phyloP scores from a whole-genome alignment of 2,329 filamentous ascomycete genomes.

The Pseudogymnoascus sp. region DNA sequence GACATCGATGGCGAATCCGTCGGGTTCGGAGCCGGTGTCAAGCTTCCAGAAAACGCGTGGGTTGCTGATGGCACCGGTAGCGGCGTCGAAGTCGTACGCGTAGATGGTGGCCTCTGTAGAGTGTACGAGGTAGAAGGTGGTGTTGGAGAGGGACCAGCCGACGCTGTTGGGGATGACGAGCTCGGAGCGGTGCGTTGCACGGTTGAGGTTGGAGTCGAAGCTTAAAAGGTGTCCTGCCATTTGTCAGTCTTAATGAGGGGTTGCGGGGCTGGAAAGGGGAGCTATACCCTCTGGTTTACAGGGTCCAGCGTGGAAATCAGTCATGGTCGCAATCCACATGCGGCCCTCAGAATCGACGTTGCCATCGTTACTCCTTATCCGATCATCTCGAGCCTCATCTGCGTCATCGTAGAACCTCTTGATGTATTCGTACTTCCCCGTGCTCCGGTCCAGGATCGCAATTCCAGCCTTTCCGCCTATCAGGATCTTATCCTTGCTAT shows the following conservation, averaged over 20 bases:
- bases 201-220: conserved; percentile 54
- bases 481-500: conserved; percentile 58
- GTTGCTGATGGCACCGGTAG: conserved; percentile 59
- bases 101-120: conserved; percentile 64
- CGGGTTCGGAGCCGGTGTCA: conserved; percentile 63
- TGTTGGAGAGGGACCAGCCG: conserved; percentile 67
- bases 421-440: conserved; percentile 48
- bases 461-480: conserved; percentile 76
- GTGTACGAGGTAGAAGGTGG: conserved; percentile 69
- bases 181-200: conserved; percentile 52
- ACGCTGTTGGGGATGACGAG: conserved; percentile 80
- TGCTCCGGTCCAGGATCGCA: conserved; percentile 63
- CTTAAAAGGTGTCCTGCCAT: conserved; percentile 62
- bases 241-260: neutral
- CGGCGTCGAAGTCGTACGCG: conserved; percentile 63
- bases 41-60: conserved; percentile 53
- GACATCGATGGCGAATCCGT: conserved; percentile 77
- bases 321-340: conserved; percentile 85
- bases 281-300: conserved; percentile 29
- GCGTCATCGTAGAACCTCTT: conserved; percentile 37
- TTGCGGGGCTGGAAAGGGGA: neutral
- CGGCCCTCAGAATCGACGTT: conserved; percentile 71
- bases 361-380: conserved; percentile 72
- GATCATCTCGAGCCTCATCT: conserved; percentile 39
- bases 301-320: conserved; percentile 51